A percentile compares a stretch with the other conserved stretches of the same genome.
phyloP scores from a whole-genome alignment of 805 yeast species.

The Candida hungchunana region DNA sequence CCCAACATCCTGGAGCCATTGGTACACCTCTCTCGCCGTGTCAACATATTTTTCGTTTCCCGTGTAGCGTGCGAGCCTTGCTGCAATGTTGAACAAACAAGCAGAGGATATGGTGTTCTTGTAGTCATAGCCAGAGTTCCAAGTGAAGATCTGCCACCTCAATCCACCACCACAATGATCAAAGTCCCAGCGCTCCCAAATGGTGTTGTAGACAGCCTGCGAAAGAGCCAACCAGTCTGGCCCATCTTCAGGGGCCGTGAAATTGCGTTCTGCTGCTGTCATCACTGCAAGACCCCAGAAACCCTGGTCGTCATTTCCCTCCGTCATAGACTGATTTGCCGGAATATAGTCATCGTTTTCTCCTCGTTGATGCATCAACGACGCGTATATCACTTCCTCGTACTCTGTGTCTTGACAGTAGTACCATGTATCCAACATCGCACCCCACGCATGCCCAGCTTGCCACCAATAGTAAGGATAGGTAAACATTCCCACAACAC shows the following conservation, averaged over 20 bases:
- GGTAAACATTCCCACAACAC: slow-evolving; percentile 66
- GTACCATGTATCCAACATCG: slow-evolving; percentile 66
- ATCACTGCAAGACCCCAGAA: slow-evolving; percentile 65
- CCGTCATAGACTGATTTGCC: slow-evolving; percentile 55
- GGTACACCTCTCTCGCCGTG: slow-evolving; percentile 50
- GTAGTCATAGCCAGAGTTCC: slow-evolving; percentile 67
- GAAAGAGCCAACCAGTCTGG: slow-evolving; percentile 56
- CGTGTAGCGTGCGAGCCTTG: slow-evolving; percentile 60
- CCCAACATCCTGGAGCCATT: slow-evolving; percentile 51
- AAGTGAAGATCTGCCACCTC: slow-evolving; percentile 70
- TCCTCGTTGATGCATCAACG: slow-evolving; percentile 42
- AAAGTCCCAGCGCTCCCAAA: slow-evolving; percentile 59
- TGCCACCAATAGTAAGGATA: slow-evolving; percentile 86
- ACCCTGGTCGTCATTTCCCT: slow-evolving; percentile 72
- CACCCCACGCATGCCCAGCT: slow-evolving; percentile 78
- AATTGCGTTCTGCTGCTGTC: slow-evolving; percentile 60
- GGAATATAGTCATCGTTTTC: slow-evolving; percentile 55
- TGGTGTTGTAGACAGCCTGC: slow-evolving; percentile 61
- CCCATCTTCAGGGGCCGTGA: slow-evolving; percentile 40
- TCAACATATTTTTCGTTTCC: slow-evolving; percentile 50
- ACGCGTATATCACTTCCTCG: slow-evolving; percentile 51
- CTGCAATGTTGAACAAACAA: slow-evolving; percentile 57
- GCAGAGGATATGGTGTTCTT: slow-evolving; percentile 64
- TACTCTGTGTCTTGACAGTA: slow-evolving; percentile 68
- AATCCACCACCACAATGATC: slow-evolving; percentile 57